Evolutionary conservation across 768 basidiomycete genomes (phyloP).

Genomic region (Kwoniella newhampshirensis): DNA sequence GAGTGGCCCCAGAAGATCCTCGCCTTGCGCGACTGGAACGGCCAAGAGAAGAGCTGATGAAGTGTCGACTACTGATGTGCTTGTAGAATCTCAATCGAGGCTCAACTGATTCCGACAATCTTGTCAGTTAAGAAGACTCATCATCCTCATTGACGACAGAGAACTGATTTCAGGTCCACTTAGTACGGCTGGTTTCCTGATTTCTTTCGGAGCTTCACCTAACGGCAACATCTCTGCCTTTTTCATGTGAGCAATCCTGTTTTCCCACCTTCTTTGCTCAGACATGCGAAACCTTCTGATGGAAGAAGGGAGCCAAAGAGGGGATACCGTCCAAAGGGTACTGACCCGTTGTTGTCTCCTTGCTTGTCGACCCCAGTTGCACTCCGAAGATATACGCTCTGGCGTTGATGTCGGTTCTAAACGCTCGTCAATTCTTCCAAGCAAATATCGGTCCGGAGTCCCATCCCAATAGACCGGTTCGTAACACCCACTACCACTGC

Average conservation of each 20-base stretch:
- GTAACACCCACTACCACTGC: too few species aligned
- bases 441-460: neutral
- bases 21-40: too few species aligned
- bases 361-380: conserved; percentile 3
- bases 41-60: too few species aligned
- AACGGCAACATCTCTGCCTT: conserved; percentile 6
- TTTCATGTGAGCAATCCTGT: conserved; percentile 11
- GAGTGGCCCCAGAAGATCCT: conserved; percentile 1
- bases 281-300: too few species aligned
- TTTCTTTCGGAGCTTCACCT: neutral
- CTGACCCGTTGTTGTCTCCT: too few species aligned
- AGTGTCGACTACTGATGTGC: too few species aligned
- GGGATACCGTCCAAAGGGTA: too few species aligned
- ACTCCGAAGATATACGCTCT: conserved; percentile 12
- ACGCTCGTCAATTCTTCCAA: conserved; percentile 7
- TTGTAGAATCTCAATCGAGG: conserved; percentile 8
- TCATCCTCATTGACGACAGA: too few species aligned
- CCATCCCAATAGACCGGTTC: too few species aligned
- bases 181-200: conserved; percentile 7
- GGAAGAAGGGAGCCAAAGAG: too few species aligned
- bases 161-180: too few species aligned
- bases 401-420: conserved; percentile 7
- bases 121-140: conserved; percentile 13
- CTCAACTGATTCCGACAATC: conserved; percentile 7
- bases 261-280: too few species aligned